Base-by-base conservation (phyloP, 169 alveolate genomes). In the Plasmodium inui region DNA sequence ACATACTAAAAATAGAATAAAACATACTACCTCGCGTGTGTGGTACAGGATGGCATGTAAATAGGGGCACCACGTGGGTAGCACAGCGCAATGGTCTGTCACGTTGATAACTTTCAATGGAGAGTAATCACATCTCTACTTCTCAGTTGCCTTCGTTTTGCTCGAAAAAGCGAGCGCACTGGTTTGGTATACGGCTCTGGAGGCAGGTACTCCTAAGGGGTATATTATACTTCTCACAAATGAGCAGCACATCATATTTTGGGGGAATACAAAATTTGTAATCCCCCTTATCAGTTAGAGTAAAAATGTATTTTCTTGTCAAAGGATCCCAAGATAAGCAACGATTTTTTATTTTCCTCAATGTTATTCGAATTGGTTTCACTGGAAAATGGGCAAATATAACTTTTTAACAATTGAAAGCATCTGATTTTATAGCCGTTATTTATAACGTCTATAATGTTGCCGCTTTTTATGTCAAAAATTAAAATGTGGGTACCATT, bases 391-490 rank as follows among this genome's bases (percentile, higher is more conserved):
- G 94, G 94, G 53, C 94, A 88, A 55, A 88, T 88, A 19, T 37
- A 88, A 26, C 41, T 88, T 76, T 88, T 76, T 79, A 88, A 79
- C 71, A 88, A 67, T 41, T 67, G 90, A 79, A 88, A 88, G 37
- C 94, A 88, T 61, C 89, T 78, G 71, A 88, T 88, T 88, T 88
- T 88, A 44, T 78, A 88, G 17, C 94, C 90, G n/a, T 88, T 88
- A 88, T 88, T 79, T 39, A 88, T 88, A 88, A 30, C 73, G 71
- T 76, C 78, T 10, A 88, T 88, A 61, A 88, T 79, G 72, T 88
- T 88, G 28, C 94, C 94, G 71, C 94, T 88, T 79, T 88, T 88
- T 78, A 88, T 88, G 73, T 88, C 94, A 79, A 88, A 88, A 26
- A 88, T 88, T 88, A 88, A 79, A 78, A 88, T 88, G 53, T 88